Conservation (phyloP, 306 rosid species). For the Biancaea sappan region DNA sequence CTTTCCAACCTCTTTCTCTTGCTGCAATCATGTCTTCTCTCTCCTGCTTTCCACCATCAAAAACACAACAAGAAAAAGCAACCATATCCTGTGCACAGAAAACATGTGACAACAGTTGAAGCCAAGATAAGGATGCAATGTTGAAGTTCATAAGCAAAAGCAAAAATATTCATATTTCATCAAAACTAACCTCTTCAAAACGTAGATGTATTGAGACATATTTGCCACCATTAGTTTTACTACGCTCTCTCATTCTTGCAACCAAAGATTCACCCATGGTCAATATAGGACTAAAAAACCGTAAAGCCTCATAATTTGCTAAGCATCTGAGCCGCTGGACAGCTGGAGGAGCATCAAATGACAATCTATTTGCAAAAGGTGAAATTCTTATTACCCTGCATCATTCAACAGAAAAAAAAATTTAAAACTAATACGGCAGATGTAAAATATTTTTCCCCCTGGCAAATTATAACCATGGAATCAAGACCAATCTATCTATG, state of each 20-base stretch:
- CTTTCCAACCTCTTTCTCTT: slow-evolving; percentile 98
- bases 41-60: slow-evolving; percentile 88
- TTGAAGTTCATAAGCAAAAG: slow-evolving; percentile 19
- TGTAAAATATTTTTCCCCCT: background rate
- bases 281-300: slow-evolving; percentile 72
- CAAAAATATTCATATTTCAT: slow-evolving; percentile 16
- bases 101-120: slow-evolving; percentile 30
- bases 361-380: slow-evolving; percentile 94
- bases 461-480: background rate
- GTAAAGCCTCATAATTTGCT: slow-evolving; percentile 85
- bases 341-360: slow-evolving; percentile 92
- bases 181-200: slow-evolving; percentile 87
- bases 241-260: slow-evolving; percentile 82
- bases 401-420: background rate
- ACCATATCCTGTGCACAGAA: slow-evolving; percentile 85
- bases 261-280: slow-evolving; percentile 78
- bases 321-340: slow-evolving; percentile 93
- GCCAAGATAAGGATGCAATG: slow-evolving; percentile 24
- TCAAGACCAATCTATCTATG: background rate
- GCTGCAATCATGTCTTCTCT: slow-evolving; percentile 84
- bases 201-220: slow-evolving; percentile 96
- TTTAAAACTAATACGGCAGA: background rate
- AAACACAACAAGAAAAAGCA: slow-evolving; percentile 96
- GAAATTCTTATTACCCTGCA: slow-evolving; percentile 93
- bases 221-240: slow-evolving; percentile 82